A percentile compares a stretch with the other conserved stretches of the same genome.
Evolutionary conservation across 1,139 yeast genomes (phyloP).

Genomic region (Pichia norvegensis): DNA sequence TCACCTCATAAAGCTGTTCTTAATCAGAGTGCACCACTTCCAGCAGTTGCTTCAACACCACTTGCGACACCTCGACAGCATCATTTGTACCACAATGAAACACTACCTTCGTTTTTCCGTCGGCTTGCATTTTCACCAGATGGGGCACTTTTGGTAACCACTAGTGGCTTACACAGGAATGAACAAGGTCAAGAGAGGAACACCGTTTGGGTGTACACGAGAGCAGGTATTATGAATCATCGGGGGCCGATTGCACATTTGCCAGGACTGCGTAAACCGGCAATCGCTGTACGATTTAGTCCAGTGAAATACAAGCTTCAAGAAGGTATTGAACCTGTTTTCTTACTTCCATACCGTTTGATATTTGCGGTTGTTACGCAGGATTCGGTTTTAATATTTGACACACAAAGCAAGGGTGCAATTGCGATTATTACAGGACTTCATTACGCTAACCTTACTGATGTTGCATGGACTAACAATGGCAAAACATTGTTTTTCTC

Average conservation of each 20-base stretch:
- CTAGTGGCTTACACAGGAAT: conserved; percentile 58
- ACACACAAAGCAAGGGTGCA: conserved; percentile 63
- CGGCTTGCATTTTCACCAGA: conserved; percentile 83
- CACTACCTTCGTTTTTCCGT: conserved; percentile 83
- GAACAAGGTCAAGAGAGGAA: conserved; percentile 33
- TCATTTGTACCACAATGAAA: conserved; percentile 70
- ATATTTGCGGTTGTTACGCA: conserved; percentile 91
- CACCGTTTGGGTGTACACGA: conserved; percentile 69
- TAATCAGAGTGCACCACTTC: conserved; percentile 19
- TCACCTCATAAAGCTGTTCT: neutral
- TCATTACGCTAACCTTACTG: conserved; percentile 86
- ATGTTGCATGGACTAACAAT: conserved; percentile 73
- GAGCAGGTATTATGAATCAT: conserved; percentile 48
- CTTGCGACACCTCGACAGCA: conserved; percentile 27
- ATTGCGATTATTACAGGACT: conserved; percentile 68
- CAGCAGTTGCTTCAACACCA: conserved; percentile 27
- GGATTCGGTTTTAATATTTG: conserved; percentile 77
- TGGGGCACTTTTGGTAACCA: conserved; percentile 71
- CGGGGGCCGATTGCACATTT: conserved; percentile 65
- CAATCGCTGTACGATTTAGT: conserved; percentile 71
- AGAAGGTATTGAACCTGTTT: conserved; percentile 18
- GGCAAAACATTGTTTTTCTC: conserved; percentile 68
- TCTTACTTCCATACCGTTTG: conserved; percentile 65
- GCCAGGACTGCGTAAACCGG: conserved; percentile 77
- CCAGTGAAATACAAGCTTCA: conserved; percentile 51